A percentile compares a stretch with the other conserved stretches of the same genome.
Conservation (phyloP, 2,329 filamentous ascomycete species). For the Elsinoe batatas region DNA sequence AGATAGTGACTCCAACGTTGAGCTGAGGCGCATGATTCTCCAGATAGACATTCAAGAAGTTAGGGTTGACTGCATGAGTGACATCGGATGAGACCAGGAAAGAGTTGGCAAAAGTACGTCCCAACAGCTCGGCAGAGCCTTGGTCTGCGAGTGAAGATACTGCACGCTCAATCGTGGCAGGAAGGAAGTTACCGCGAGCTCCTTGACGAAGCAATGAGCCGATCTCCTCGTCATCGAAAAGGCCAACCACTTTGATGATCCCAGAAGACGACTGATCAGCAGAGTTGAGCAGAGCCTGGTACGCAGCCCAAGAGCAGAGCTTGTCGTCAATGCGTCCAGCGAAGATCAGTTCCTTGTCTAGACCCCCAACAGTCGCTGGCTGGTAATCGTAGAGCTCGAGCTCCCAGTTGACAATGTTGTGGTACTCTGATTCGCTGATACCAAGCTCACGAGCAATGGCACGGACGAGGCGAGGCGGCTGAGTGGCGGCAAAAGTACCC, state of each 20-base stretch:
- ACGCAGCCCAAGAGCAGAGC: conserved; percentile 86
- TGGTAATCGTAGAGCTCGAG: conserved; percentile 89
- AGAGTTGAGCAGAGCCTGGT: conserved; percentile 63
- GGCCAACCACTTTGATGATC: conserved; percentile 77
- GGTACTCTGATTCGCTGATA: conserved; percentile 49
- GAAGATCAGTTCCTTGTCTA: conserved; percentile 91
- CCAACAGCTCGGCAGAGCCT: conserved; percentile 48
- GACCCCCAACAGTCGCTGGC: conserved; percentile 69
- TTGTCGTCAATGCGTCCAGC: conserved; percentile 95
- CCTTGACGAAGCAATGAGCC: conserved; percentile 85
- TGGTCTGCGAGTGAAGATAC: conserved; percentile 54
- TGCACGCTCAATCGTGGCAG: conserved; percentile 68
- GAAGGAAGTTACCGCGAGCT: conserved; percentile 79
- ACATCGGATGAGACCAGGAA: conserved; percentile 92
- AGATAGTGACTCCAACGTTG: conserved; percentile 76
- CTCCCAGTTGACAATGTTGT: conserved; percentile 86
- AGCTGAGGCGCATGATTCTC: conserved; percentile 76
- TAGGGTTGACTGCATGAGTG: conserved; percentile 87
- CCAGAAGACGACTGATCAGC: conserved; percentile 50
- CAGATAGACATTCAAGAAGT: conserved; percentile 78
- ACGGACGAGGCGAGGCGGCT: conserved; percentile 75
- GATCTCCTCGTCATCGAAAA: conserved; percentile 97
- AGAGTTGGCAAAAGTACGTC: conserved; percentile 79
- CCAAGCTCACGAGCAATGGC: conserved; percentile 71
- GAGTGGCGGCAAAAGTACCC: conserved; percentile 68